Conservation (phyloP, 148 eudicot genomes). For the Rheum nobile region DNA sequence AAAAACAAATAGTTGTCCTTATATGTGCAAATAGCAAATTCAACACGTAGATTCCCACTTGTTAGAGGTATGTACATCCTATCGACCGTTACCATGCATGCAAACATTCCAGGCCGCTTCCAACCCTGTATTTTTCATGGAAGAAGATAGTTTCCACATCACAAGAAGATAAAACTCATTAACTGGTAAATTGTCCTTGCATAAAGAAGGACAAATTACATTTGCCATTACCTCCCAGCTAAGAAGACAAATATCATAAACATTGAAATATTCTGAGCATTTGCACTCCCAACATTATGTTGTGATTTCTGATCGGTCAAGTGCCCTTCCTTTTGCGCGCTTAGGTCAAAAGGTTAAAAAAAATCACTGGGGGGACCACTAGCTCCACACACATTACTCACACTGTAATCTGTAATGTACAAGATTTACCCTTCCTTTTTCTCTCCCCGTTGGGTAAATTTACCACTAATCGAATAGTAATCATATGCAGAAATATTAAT, state of each 20-base stretch:
- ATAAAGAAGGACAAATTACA: not conserved
- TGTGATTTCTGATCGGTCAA: not conserved
- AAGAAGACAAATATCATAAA: not conserved
- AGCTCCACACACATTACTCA: not conserved
- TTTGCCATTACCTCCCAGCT: not conserved
- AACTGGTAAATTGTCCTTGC: not conserved
- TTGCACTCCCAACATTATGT: not conserved
- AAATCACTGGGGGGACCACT: not conserved
- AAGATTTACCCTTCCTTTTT: not conserved
- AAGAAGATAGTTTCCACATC: not conserved
- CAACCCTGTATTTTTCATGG: not conserved
- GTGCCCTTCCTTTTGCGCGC: not conserved
- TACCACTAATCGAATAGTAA: not conserved
- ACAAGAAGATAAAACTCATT: constrained; percentile 3
- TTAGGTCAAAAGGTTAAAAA: constrained; percentile 5
- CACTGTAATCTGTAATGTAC: not conserved
- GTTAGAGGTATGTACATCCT: not conserved
- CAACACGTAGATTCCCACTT: not conserved
- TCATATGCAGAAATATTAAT: not conserved
- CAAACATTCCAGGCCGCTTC: not conserved
- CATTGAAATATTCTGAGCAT: not conserved
- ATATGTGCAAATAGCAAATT: not conserved
- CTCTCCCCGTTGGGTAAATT: not conserved
- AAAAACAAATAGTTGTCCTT: not conserved
- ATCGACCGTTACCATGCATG: constrained; percentile 1